phyloP scores from a whole-genome alignment of 2,329 filamentous ascomycete species.

The Nothophaeocryptopus gaeumannii region DNA sequence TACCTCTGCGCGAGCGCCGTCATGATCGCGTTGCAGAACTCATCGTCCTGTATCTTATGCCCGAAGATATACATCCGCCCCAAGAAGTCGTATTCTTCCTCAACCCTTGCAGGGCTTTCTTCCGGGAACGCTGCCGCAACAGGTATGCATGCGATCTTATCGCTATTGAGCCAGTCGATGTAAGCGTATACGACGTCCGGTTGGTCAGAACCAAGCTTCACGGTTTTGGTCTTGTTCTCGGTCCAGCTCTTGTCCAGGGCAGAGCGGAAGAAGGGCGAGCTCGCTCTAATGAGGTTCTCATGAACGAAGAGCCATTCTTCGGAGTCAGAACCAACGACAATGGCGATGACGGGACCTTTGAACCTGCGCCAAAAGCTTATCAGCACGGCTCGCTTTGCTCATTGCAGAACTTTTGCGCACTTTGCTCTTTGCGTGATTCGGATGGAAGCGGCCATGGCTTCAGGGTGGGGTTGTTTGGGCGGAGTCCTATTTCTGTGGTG shows the following conservation, averaged over 20 bases:
- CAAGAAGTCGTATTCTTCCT: not conserved
- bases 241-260: constrained; percentile 10
- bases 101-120: too few relatives aligned
- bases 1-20: not conserved
- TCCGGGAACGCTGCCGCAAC: too few relatives aligned
- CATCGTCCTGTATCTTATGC: constrained; percentile 9
- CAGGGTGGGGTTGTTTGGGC: too few relatives aligned
- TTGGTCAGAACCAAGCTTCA: constrained; percentile 7
- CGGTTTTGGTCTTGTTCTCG: not conserved
- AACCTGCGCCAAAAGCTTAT: not conserved
- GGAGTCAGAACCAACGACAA: not conserved
- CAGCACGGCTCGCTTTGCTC: too few relatives aligned
- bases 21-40: constrained; percentile 2
- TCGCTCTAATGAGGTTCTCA: constrained; percentile 1
- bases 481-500: too few relatives aligned
- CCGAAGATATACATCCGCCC: constrained; percentile 5
- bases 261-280: constrained; percentile 8
- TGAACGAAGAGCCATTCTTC: constrained; percentile 4
- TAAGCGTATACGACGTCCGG: constrained; percentile 4
- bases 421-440: too few relatives aligned
- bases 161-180: constrained; percentile 13
- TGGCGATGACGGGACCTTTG: not conserved
- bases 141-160: not conserved
- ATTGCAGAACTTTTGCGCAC: too few relatives aligned
- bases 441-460: too few relatives aligned